Evolutionary conservation across 352 stramenopile species (phyloP).

Genomic region (Phytopythium boreale): DNA sequence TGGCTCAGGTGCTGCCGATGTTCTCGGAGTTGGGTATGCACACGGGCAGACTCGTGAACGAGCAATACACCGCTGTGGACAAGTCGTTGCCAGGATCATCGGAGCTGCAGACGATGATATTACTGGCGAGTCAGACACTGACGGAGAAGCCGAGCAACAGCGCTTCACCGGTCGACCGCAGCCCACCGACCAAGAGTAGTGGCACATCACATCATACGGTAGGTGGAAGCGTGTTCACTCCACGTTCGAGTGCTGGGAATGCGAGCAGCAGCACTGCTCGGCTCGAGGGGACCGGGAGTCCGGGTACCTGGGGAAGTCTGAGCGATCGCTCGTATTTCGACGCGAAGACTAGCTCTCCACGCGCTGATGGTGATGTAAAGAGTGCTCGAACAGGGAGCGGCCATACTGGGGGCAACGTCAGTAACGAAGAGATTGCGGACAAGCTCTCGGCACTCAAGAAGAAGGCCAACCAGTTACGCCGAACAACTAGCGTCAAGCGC

Average conservation of each 20-base stretch:
- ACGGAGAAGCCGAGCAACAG: neutral
- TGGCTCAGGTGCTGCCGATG: neutral
- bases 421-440: constrained; percentile 32
- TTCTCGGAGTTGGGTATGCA: neutral
- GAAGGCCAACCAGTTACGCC: constrained; percentile 49
- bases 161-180: neutral
- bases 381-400: neutral
- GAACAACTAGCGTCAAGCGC: constrained; percentile 42
- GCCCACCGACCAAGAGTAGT: neutral
- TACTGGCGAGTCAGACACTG: neutral
- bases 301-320: constrained; percentile 13
- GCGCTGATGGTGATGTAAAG: neutral
- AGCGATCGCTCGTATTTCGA: constrained; percentile 49
- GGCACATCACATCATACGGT: neutral
- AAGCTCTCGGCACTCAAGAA: constrained; percentile 61
- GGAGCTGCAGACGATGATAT: constrained; percentile 32
- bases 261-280: neutral
- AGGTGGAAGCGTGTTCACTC: neutral
- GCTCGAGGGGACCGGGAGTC: neutral
- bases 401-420: neutral
- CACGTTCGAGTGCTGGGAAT: neutral
- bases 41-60: too few relatives aligned
- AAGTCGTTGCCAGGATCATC: constrained; percentile 37
- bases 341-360: neutral
- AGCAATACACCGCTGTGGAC: constrained; percentile 10